These are phyloP conservation scores for Phytophthora litchii DNA, from an alignment of 352 stramenopile genomes.

Conservation along the genomic window DNA sequence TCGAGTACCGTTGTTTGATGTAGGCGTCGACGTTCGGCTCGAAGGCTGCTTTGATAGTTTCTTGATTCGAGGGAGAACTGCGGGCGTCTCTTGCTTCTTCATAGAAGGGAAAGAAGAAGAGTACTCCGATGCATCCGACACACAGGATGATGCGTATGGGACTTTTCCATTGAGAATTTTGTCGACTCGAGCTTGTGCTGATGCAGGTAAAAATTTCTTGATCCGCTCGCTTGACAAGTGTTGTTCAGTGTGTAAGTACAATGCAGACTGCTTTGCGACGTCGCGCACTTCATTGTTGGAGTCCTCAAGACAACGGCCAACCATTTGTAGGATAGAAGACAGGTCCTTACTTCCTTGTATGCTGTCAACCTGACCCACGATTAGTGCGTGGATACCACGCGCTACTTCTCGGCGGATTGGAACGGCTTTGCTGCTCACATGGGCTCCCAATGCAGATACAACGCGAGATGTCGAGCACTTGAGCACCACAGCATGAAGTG, in stretches of 20 bases:
- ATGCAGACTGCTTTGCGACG: constrained; percentile 60
- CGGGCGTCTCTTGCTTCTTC: constrained; percentile 12
- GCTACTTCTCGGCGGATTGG: constrained; percentile 70
- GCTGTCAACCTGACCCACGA: constrained; percentile 45
- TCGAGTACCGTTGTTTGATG: constrained; percentile 27
- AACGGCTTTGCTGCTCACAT: constrained; percentile 54
- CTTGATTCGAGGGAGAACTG: constrained; percentile 6
- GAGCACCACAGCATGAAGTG: constrained; percentile 54
- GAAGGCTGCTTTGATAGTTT: constrained; percentile 17
- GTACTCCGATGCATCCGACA: constrained; percentile 1
- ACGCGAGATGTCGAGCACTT: constrained; percentile 61
- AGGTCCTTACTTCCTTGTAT: constrained; percentile 51
- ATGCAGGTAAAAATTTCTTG: constrained; percentile 58
- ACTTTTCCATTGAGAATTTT: constrained; percentile 40
- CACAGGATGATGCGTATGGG: constrained; percentile 19
- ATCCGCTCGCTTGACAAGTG: constrained; percentile 48
- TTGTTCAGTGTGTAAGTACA: constrained; percentile 52
- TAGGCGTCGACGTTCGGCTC: constrained; percentile 14
- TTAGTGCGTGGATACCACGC: constrained; percentile 53
- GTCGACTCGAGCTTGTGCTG: constrained; percentile 55
- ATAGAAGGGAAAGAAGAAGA: constrained; percentile 1
- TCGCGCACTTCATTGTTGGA: constrained; percentile 82
- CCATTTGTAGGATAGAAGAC: constrained; percentile 40
- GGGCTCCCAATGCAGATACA: constrained; percentile 43
- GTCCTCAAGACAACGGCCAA: constrained; percentile 73